phyloP scores from a whole-genome alignment of 2,329 filamentous ascomycete species.

The Fusarium nelsonii region DNA sequence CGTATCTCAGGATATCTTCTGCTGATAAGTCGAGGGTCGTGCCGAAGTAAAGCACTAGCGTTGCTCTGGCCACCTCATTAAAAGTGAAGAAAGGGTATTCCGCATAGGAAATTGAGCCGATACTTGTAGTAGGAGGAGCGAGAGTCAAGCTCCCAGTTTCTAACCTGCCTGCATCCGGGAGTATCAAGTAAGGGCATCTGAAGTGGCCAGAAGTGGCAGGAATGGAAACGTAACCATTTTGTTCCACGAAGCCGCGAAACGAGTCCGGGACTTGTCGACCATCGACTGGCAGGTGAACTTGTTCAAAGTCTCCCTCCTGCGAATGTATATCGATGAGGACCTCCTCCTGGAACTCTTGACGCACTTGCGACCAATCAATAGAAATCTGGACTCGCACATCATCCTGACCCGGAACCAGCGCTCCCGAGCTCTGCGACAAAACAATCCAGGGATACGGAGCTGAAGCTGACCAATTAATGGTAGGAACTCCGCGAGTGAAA shows the following conservation, averaged over 20 bases:
- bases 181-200: conserved; percentile 5
- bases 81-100: conserved; percentile 34
- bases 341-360: conserved; percentile 46
- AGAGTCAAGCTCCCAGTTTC: conserved; percentile 31
- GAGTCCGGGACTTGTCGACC: conserved; percentile 60
- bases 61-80: neutral
- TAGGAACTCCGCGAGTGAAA: conserved; percentile 67
- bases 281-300: conserved; percentile 67
- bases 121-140: neutral
- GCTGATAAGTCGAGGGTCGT: conserved; percentile 26
- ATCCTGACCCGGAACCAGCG: conserved; percentile 56
- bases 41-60: conserved; percentile 25
- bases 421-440: conserved; percentile 63
- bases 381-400: conserved; percentile 37
- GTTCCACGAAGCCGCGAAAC: conserved; percentile 70
- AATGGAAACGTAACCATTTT: conserved; percentile 60
- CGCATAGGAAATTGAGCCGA: neutral
- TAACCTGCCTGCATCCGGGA: conserved; percentile 33
- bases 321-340: conserved; percentile 52
- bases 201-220: conserved; percentile 10
- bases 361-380: conserved; percentile 55
- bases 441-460: conserved; percentile 63
- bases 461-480: conserved; percentile 66
- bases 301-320: conserved; percentile 54
- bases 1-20: conserved; percentile 24